These are phyloP conservation scores for Raddia guianensis DNA, from an alignment of 176 grass and related monocot species.

Conservation along the genomic window DNA sequence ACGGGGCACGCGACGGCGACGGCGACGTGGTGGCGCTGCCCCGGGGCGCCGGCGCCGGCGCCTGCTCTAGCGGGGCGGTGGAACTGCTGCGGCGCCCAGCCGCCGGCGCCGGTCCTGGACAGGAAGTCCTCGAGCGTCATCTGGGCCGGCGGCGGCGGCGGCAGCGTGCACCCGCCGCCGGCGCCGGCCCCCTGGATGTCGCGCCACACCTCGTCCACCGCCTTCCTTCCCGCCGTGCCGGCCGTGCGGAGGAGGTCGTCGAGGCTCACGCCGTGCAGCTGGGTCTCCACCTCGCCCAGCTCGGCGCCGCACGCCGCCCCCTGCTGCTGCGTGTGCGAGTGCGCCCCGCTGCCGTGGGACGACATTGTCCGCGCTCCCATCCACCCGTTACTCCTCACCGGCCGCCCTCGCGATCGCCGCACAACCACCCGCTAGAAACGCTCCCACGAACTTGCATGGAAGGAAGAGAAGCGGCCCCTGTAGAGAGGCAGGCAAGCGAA, in stretches of 20 bases:
- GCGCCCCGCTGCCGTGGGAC: constrained; percentile 43
- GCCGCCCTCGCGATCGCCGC: constrained; percentile 7
- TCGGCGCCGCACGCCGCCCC: constrained; percentile 67
- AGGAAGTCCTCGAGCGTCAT: constrained; percentile 94
- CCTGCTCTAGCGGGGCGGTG: neutral
- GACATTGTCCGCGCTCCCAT: constrained; percentile 77
- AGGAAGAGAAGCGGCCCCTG: neutral
- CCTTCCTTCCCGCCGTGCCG: constrained; percentile 47
- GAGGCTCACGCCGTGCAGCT: constrained; percentile 75
- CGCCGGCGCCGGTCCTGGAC: constrained; percentile 42
- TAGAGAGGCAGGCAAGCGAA: too few relatives aligned
- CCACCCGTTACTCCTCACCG: neutral
- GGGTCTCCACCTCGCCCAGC: constrained; percentile 68
- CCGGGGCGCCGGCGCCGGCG: neutral
- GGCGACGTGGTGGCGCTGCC: constrained; percentile 28
- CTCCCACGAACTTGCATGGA: constrained; percentile 8
- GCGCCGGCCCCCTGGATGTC: constrained; percentile 56
- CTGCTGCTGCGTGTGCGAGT: constrained; percentile 62
- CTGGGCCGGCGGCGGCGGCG: constrained; percentile 43
- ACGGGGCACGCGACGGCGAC: constrained; percentile 25
- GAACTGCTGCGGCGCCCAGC: constrained; percentile 32
- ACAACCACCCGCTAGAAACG: constrained; percentile 10
- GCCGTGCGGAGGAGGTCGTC: constrained; percentile 60
- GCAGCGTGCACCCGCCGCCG: neutral
- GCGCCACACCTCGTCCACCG: constrained; percentile 81